Percentiles rank a stretch among this genome's conserved stretches.
Conservation (phyloP, 768 basidiomycete genomes). For the Russula olivacea region DNA sequence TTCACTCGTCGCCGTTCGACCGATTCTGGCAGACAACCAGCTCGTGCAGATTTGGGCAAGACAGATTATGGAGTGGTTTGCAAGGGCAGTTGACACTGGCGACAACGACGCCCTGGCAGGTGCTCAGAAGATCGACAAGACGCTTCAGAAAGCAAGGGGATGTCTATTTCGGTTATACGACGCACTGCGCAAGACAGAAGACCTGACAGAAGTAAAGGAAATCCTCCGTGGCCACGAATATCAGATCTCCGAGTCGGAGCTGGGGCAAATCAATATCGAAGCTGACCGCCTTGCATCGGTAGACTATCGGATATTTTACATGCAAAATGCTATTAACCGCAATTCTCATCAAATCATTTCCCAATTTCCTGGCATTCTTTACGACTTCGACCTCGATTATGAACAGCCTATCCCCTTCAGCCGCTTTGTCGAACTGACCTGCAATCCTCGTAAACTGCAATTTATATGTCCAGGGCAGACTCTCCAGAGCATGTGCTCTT, state of each 20-base stretch:
- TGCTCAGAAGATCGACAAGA: neutral
- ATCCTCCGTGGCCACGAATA: neutral
- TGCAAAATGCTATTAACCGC: neutral
- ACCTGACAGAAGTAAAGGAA: neutral
- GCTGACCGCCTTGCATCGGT: neutral
- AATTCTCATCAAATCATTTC: neutral
- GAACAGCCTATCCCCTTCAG: neutral
- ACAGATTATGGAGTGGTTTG: no score
- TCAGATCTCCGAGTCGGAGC: neutral
- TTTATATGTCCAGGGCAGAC: neutral
- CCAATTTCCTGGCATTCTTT: neutral
- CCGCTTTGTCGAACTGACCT: neutral
- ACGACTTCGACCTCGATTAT: neutral
- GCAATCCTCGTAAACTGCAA: neutral
- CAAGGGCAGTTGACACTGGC: neutral
- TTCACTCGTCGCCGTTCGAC: conserved; percentile 13
- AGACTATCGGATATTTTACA: neutral
- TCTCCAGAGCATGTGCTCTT: neutral
- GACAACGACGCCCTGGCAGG: neutral
- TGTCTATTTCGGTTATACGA: neutral
- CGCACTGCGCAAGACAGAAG: neutral
- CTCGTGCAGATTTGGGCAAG: neutral
- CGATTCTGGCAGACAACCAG: neutral
- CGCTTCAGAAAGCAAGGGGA: neutral
- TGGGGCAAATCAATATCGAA: neutral